Conservation (phyloP, 1,284 basidiomycete genomes). For the Austroboletus rostrupii region DNA sequence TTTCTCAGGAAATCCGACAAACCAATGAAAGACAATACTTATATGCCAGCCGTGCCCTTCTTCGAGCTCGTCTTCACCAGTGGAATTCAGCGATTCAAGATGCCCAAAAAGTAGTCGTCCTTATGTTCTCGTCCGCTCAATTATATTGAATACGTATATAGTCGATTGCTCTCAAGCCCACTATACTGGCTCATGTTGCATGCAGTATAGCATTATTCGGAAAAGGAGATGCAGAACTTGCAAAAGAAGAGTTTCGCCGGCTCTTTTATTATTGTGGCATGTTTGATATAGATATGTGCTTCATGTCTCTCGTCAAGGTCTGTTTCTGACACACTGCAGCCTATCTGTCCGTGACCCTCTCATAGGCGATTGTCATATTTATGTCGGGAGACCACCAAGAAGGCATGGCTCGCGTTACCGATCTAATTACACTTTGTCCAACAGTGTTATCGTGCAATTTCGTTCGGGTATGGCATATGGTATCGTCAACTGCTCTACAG, state of each 20-base stretch:
- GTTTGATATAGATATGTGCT: neutral
- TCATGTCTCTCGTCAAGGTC: neutral
- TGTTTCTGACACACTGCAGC: neutral
- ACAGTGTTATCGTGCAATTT: neutral
- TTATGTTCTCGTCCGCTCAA: too few species aligned
- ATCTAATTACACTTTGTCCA: neutral
- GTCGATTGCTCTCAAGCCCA: too few species aligned
- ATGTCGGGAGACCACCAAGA: neutral
- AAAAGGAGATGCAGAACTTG: too few species aligned
- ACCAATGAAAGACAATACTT: too few species aligned
- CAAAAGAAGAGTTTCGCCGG: neutral
- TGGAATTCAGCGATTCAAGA: too few species aligned
- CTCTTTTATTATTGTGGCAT: neutral
- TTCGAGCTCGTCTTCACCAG: too few species aligned
- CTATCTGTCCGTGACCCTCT: neutral
- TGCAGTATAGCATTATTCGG: too few species aligned
- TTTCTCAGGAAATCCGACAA: too few species aligned
- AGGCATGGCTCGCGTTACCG: neutral
- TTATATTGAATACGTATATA: too few species aligned
- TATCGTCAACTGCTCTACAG: neutral
- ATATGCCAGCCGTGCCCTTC: too few species aligned
- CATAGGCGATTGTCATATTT: neutral
- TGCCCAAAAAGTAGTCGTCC: too few species aligned
- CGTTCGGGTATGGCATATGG: neutral
- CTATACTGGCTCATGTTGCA: too few species aligned